Percentiles rank a stretch among this genome's conserved stretches.
phyloP scores from a whole-genome alignment of 1,284 basidiomycete genomes.

The Moesziomyces antarcticus region DNA sequence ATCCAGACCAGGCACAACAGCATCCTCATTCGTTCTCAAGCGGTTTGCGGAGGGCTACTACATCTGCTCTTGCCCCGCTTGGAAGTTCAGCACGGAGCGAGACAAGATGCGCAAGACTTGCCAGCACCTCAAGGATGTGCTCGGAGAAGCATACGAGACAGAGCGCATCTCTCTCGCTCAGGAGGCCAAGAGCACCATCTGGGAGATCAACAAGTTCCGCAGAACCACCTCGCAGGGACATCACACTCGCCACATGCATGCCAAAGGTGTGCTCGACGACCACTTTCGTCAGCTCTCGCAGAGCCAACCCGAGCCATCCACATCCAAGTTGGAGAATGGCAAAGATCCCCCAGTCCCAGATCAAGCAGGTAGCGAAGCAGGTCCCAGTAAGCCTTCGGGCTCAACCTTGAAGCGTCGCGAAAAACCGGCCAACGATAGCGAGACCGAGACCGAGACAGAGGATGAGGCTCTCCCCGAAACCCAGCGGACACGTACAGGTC shows the following conservation, averaged over 20 bases:
- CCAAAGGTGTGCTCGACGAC: slow-evolving; percentile 37
- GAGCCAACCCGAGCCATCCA: slow-evolving; percentile 14
- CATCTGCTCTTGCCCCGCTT: slow-evolving; percentile 69
- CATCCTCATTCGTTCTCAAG: slow-evolving; percentile 18
- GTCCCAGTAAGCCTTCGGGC: background rate
- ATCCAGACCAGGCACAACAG: slow-evolving; percentile 12
- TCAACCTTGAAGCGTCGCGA: background rate
- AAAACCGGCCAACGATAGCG: slow-evolving; percentile 11
- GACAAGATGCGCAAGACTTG: slow-evolving; percentile 74
- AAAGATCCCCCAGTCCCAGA: background rate
- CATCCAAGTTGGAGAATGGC: background rate
- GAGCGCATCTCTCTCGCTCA: slow-evolving; percentile 21
- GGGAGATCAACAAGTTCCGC: slow-evolving; percentile 26
- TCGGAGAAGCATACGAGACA: slow-evolving; percentile 74
- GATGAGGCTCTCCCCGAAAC: slow-evolving; percentile 12
- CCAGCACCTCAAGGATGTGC: slow-evolving; percentile 74
- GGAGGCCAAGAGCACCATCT: slow-evolving; percentile 40
- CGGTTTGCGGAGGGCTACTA: slow-evolving; percentile 69
- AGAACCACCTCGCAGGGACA: slow-evolving; percentile 23
- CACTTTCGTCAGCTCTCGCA: slow-evolving; percentile 36
- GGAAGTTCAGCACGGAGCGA: slow-evolving; percentile 71
- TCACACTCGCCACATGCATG: slow-evolving; percentile 32
- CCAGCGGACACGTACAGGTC: slow-evolving; percentile 1
- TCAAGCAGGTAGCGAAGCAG: background rate
- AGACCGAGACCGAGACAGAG: slow-evolving; percentile 32